Percentiles rank a stretch among this genome's conserved stretches.
Conservation (phyloP, 495 filamentous ascomycete species). For the Cercophora samala region DNA sequence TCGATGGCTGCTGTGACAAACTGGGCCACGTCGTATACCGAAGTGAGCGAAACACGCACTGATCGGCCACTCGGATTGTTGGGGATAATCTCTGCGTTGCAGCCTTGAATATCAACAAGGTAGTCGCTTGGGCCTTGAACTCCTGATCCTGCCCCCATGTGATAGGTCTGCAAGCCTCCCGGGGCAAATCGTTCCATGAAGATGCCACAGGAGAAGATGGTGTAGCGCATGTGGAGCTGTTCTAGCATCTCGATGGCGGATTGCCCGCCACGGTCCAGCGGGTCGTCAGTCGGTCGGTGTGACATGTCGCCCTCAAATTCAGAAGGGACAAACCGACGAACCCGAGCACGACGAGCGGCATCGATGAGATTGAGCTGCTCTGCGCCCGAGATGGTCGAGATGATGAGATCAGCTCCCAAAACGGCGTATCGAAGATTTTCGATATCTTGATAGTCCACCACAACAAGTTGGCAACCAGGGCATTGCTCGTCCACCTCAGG, state of each 20-base stretch:
- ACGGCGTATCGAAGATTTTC: slow-evolving; percentile 59
- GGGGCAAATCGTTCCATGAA: slow-evolving; percentile 72
- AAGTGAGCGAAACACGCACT: slow-evolving; percentile 60
- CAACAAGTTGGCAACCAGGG: slow-evolving; percentile 55
- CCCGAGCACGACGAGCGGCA: slow-evolving; percentile 60
- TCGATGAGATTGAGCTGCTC: slow-evolving; percentile 70
- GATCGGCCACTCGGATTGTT: slow-evolving; percentile 45
- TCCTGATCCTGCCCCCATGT: slow-evolving; percentile 50
- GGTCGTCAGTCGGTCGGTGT: slow-evolving; percentile 52
- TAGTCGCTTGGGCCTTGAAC: slow-evolving; percentile 58
- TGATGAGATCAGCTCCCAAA: slow-evolving; percentile 66
- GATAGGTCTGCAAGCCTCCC: slow-evolving; percentile 54
- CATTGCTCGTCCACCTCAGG: slow-evolving; percentile 42
- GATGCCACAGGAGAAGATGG: slow-evolving; percentile 69
- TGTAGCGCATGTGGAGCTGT: slow-evolving; percentile 56
- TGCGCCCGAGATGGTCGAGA: slow-evolving; percentile 65
- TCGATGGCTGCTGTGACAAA: slow-evolving; percentile 63
- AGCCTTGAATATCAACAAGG: slow-evolving; percentile 57
- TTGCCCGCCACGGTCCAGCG: slow-evolving; percentile 47
- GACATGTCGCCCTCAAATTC: slow-evolving; percentile 64
- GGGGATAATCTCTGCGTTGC: slow-evolving; percentile 57
- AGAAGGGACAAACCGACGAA: slow-evolving; percentile 67
- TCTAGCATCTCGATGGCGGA: slow-evolving; percentile 55
- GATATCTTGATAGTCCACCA: slow-evolving; percentile 60
- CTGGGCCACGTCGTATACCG: slow-evolving; percentile 61